These are phyloP conservation scores for Leccinum variicolor DNA, from an alignment of 768 basidiomycete genomes.

Conservation along the genomic window DNA sequence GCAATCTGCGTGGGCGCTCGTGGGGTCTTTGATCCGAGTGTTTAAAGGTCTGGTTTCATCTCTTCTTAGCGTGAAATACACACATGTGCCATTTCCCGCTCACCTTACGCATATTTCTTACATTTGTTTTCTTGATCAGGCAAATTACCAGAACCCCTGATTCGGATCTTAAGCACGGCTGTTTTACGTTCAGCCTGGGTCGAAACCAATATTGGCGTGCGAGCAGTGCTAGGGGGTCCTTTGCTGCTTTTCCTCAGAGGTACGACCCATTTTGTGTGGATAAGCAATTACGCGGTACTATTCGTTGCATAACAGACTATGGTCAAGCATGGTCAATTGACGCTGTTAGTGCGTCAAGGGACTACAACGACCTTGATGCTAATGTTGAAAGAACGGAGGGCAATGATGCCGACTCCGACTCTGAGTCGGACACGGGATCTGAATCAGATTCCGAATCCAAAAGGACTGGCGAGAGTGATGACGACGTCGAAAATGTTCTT, in stretches of 20 bases:
- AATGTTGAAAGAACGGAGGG: conserved; percentile 17
- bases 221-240: conserved; percentile 65
- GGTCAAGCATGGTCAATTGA: conserved; percentile 58
- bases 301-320: conserved; percentile 43
- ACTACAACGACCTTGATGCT: conserved; percentile 29
- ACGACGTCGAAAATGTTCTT: conserved; percentile 29
- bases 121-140: conserved; percentile 15
- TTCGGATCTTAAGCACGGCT: conserved; percentile 51
- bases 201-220: conserved; percentile 70
- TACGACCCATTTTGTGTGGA: conserved; percentile 22
- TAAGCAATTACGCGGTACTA: not conserved
- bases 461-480: conserved; percentile 33
- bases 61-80: not conserved
- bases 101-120: not conserved
- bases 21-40: conserved; percentile 39
- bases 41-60: conserved; percentile 40
- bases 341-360: conserved; percentile 6
- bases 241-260: conserved; percentile 71
- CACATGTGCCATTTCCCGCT: not conserved
- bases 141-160: conserved; percentile 24
- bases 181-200: conserved; percentile 67
- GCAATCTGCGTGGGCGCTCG: conserved; percentile 65
- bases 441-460: conserved; percentile 13
- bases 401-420: conserved; percentile 37
- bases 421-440: conserved; percentile 28